A percentile compares a stretch with the other conserved stretches of the same genome.
Evolutionary conservation across 2,329 filamentous ascomycete genomes (phyloP).

Genomic region (Stemphylium lycopersici): DNA sequence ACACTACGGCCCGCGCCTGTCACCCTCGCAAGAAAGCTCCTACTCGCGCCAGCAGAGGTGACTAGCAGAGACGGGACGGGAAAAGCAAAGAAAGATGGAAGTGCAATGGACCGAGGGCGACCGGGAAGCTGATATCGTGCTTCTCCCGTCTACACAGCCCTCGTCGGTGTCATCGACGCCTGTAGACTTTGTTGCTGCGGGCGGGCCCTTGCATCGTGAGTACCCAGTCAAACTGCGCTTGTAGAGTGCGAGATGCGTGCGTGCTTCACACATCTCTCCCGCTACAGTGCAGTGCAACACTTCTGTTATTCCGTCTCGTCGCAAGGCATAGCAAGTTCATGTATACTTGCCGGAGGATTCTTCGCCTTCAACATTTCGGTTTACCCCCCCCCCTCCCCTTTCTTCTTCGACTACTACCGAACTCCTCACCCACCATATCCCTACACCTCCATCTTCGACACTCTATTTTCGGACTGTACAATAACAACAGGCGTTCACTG

Average conservation of each 20-base stretch:
- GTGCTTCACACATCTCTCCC: neutral
- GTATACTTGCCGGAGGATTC: neutral
- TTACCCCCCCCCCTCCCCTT: neutral
- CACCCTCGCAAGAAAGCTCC: constrained; percentile 36
- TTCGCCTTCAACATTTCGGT: neutral
- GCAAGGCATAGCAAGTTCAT: neutral
- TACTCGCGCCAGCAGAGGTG: constrained; percentile 36
- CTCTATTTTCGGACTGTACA: constrained; percentile 3
- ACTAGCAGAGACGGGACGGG: constrained; percentile 42
- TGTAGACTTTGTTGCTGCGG: constrained; percentile 17
- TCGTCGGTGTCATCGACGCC: constrained; percentile 33
- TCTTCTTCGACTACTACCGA: neutral
- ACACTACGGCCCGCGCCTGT: constrained; percentile 20
- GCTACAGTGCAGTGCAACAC: neutral
- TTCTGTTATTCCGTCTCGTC: constrained; percentile 9
- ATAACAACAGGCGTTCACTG: constrained; percentile 3
- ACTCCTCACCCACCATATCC: neutral
- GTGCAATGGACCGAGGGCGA: constrained; percentile 45
- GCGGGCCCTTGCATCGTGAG: neutral
- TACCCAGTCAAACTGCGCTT: constrained; percentile 3
- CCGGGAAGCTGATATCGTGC: constrained; percentile 42
- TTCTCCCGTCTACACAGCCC: constrained; percentile 38
- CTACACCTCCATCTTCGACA: neutral
- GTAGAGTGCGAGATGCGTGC: neutral
- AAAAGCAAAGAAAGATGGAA: constrained; percentile 43